Conservation (phyloP, 2,329 filamentous ascomycete species). For the Scorias spongiosa region DNA sequence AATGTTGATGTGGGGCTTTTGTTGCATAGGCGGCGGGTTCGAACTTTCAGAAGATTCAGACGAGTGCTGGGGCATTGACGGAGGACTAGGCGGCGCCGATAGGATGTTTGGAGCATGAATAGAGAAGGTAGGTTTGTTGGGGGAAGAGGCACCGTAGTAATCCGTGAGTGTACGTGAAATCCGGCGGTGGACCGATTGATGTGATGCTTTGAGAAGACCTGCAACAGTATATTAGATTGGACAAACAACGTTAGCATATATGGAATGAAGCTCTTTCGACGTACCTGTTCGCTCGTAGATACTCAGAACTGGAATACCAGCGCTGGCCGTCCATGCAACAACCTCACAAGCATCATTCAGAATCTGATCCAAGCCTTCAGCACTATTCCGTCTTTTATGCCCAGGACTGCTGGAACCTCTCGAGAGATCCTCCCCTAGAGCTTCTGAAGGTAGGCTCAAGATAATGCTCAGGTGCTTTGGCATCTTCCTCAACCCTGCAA, state of each 20-base stretch:
- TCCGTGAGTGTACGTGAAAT: constrained; percentile 66
- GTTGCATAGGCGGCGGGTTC: constrained; percentile 9
- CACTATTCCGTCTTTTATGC: constrained; percentile 31
- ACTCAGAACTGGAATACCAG: constrained; percentile 73
- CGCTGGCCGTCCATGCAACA: constrained; percentile 81
- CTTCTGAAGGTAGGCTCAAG: constrained; percentile 55
- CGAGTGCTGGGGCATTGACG: constrained; percentile 23
- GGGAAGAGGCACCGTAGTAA: constrained; percentile 60
- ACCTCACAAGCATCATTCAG: constrained; percentile 87
- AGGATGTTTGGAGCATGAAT: constrained; percentile 57
- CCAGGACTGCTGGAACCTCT: not conserved
- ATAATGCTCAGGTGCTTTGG: constrained; percentile 83
- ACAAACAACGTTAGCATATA: not conserved
- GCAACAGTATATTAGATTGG: not conserved
- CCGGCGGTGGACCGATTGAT: constrained; percentile 67
- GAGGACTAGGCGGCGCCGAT: constrained; percentile 32
- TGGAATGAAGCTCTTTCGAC: constrained; percentile 10
- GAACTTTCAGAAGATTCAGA: constrained; percentile 22
- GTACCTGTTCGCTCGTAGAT: constrained; percentile 84
- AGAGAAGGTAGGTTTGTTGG: constrained; percentile 53
- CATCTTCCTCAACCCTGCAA: constrained; percentile 55
- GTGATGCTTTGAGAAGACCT: constrained; percentile 82
- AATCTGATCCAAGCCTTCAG: constrained; percentile 64
- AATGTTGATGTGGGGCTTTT: constrained; percentile 38
- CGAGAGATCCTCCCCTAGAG: constrained; percentile 14